Base-by-base conservation (phyloP, 179 eudicot genomes). In the Silene noctiflora region DNA sequence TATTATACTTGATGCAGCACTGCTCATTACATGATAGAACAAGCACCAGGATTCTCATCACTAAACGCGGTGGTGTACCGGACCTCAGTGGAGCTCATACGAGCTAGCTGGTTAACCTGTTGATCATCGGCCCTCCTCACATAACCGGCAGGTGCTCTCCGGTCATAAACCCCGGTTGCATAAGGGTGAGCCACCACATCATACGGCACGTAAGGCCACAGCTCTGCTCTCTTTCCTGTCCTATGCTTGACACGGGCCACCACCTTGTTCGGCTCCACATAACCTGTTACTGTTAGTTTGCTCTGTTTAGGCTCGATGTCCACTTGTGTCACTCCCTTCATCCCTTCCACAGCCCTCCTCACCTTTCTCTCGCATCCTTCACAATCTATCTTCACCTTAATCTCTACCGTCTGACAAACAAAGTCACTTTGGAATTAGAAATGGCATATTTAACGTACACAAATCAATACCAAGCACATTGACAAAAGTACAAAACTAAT, bases 151-250 rank as follows among this genome's bases (percentile, higher is more conserved):
- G 93, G 96, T 10, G 96, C 96, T 67, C 76, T 89, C 72, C 90
- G 76, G 74, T 91, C 96, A 33, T 91, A 91, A 0, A 80, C 83
- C 0, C 96, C 96, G 0, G 76, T 79, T 0, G 91, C 93, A 39
- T 91, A 91, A 31, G 96, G 96, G 81, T 91, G 91, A 3, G 61
- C 93, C 1, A 91, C 96, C n/a, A 80, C 89, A 8, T 91, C 96
- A 67, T 91, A 91, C 0, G 91, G 96, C 14, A 91, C 87, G 42
- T 91, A 90, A 0, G 94, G 94, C 94, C 91, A 90, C 3, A 83
- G 55, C 83, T 90, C 90, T 0, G 89, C 91, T 75, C 72, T 84
- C 85, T 90, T 90, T 6, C 94, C 91, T 4, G 94, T 90, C 6
- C 90, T 85, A 48, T 91, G 96, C 69, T 76, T 81, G 66, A 91